Evolutionary conservation across 1,284 basidiomycete genomes (phyloP), one percentile per base, ranked within the genome.

Genomic region (Spongiforma sp.): DNA sequence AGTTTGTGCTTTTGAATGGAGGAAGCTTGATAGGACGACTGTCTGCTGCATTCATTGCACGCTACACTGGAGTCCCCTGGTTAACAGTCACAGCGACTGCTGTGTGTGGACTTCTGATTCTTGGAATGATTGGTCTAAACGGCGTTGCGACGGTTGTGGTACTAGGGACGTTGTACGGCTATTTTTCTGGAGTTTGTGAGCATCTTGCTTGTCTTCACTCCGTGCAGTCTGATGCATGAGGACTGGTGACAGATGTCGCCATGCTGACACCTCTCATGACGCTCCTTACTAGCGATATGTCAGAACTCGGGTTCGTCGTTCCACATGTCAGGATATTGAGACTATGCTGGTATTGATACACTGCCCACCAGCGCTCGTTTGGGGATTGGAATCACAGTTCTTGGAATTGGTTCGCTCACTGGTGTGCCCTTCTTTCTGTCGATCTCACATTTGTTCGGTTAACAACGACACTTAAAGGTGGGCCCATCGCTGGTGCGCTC

Each of bases 121-220:
- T 78, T 41, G 65, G 73, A 32, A 75, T 74, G 71, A 71, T 69
- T 30, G 68, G 67, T 21, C 59, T 78, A 34, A 61, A 24, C 24
- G 53, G 48, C 34, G 14, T 65, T 7, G 59, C 65, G 5, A 64
- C 73, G 1, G 66, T 76, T 24, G 68, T 69, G 11, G 59, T 63
- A 1, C 57, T 79, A 26, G 70, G 69, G 5, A 58, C 56, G 7
- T 26, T 65, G 3, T 81, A 72, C 68, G 83, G 82, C 0, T 74
- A 81, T 32, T 80, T 78, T 59, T 68, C 77, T n/a, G 83, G 82
- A 11, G n/a, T 68, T 19, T 77, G 81, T 81, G 37, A 57, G 76
- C n/a, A n/a, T n/a, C n/a, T n/a, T n/a, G n/a, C n/a, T n/a, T n/a
- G n/a, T n/a, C n/a, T n/a, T n/a, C n/a, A n/a, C n/a, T n/a, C n/a